phyloP scores from a whole-genome alignment of 805 yeast genomes.

The Metschnikowia proteae region DNA sequence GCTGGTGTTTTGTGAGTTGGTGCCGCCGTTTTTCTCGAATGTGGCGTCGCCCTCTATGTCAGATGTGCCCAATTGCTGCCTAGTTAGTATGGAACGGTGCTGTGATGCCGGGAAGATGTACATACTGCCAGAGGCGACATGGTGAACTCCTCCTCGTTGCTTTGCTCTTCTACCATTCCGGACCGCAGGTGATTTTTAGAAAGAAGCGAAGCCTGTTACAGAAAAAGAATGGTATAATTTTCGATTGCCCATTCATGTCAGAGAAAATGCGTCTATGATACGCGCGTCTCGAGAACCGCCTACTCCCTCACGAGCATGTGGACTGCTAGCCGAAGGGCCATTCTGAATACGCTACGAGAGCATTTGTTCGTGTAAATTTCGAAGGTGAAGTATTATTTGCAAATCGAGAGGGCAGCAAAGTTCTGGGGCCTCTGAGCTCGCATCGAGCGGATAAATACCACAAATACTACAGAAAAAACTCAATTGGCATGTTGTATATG shows the following conservation, averaged over 20 bases:
- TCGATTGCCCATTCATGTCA: constrained; percentile 5
- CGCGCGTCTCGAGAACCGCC: constrained; percentile 4
- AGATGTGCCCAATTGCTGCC: constrained; percentile 4
- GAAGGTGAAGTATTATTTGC: too few relatives aligned
- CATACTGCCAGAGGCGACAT: constrained; percentile 17
- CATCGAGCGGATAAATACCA: background rate
- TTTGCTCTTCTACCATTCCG: constrained; percentile 2
- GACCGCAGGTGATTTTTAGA: background rate
- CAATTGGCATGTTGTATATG: background rate
- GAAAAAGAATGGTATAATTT: background rate
- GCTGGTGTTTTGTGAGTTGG: constrained; percentile 6
- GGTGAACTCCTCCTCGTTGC: constrained; percentile 9
- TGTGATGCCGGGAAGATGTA: background rate
- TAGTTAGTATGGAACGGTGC: background rate
- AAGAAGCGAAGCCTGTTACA: constrained; percentile 6
- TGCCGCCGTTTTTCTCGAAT: background rate
- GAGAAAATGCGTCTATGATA: constrained; percentile 3
- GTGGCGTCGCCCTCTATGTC: constrained; percentile 1
- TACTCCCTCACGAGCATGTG: background rate
- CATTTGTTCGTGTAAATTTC: too few relatives aligned
- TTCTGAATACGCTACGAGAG: too few relatives aligned
- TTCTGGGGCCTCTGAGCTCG: too few relatives aligned
- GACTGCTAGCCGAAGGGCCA: background rate
- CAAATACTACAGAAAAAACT: background rate
- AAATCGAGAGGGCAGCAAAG: too few relatives aligned